A percentile compares a stretch with the other conserved stretches of the same genome.
Conservation (phyloP, 2,329 filamentous ascomycete species). For the Talaromyces marneffei region DNA sequence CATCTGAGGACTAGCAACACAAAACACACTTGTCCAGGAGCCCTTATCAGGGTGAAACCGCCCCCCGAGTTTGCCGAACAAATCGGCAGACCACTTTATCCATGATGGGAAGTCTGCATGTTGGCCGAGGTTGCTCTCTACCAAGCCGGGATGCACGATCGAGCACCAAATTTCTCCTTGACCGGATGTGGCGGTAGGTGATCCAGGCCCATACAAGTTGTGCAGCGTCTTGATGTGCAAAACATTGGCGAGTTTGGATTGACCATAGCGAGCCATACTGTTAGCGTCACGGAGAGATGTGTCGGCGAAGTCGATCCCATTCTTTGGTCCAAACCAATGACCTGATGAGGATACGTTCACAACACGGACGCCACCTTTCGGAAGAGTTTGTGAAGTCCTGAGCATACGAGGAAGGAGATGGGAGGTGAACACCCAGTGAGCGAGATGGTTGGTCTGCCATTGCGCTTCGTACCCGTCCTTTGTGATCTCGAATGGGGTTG, state of each 20-base stretch:
- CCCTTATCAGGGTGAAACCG: slow-evolving; percentile 27
- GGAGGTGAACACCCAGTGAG: slow-evolving; percentile 18
- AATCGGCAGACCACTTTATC: neutral
- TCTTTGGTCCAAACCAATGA: slow-evolving; percentile 14
- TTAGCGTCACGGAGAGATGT: slow-evolving; percentile 21
- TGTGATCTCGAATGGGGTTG: slow-evolving; percentile 15
- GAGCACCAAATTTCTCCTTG: slow-evolving; percentile 37
- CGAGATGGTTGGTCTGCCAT: slow-evolving; percentile 16
- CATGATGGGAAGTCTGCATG: neutral
- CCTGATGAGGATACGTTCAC: slow-evolving; percentile 19
- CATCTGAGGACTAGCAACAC: slow-evolving; percentile 34
- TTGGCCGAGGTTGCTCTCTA: slow-evolving; percentile 27
- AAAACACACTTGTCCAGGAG: slow-evolving; percentile 34
- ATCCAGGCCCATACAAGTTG: slow-evolving; percentile 30
- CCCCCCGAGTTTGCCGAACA: neutral
- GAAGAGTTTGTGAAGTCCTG: slow-evolving; percentile 10
- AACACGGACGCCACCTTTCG: slow-evolving; percentile 16
- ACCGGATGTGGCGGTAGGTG: slow-evolving; percentile 20
- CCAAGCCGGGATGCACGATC: slow-evolving; percentile 39
- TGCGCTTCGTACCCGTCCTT: slow-evolving; percentile 22
- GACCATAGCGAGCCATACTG: slow-evolving; percentile 40
- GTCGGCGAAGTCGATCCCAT: slow-evolving; percentile 17
- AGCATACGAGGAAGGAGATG: slow-evolving; percentile 16
- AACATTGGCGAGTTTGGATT: slow-evolving; percentile 44
- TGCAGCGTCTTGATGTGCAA: slow-evolving; percentile 37